Evolutionary conservation across 768 basidiomycete species (phyloP).

Genomic region (Trametes meyenii): DNA sequence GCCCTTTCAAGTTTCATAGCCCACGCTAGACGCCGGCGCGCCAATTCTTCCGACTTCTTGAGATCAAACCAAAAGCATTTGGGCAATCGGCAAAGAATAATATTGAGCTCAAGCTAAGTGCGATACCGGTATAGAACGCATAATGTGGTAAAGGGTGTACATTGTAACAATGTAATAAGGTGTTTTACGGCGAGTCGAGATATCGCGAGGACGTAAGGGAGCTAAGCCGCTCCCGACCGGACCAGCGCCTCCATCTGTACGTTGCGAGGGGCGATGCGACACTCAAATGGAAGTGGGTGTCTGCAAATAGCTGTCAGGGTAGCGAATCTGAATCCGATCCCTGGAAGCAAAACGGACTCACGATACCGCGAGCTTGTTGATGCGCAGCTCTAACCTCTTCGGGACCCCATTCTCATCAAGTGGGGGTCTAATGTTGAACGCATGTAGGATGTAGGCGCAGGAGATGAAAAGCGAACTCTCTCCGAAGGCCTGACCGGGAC

Average conservation of each 20-base stretch:
- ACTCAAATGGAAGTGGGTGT: conserved; percentile 7
- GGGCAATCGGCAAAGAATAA: too few relatives aligned
- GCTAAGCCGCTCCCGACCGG: not conserved
- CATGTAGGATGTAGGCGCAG: conserved; percentile 10
- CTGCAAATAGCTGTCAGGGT: not conserved
- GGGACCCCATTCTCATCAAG: conserved; percentile 8
- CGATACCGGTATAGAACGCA: too few relatives aligned
- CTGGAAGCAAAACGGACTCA: not conserved
- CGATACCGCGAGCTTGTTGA: conserved; percentile 10
- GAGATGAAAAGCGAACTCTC: conserved; percentile 7
- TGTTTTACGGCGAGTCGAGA: too few relatives aligned
- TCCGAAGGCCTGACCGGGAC: conserved; percentile 13
- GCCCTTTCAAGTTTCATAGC: too few relatives aligned
- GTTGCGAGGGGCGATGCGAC: conserved; percentile 4
- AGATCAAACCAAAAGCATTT: too few relatives aligned
- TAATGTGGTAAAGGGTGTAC: too few relatives aligned
- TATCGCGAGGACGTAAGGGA: not conserved
- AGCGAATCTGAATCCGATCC: not conserved
- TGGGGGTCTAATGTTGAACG: conserved; percentile 7
- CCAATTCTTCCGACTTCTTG: too few relatives aligned
- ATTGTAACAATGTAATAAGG: too few relatives aligned
- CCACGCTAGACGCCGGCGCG: too few relatives aligned
- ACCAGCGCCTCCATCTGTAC: conserved; percentile 9
- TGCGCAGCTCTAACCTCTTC: not conserved
- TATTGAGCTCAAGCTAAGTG: too few relatives aligned